phyloP scores from a whole-genome alignment of 345 rosid species.

The Citrus unshiu region DNA sequence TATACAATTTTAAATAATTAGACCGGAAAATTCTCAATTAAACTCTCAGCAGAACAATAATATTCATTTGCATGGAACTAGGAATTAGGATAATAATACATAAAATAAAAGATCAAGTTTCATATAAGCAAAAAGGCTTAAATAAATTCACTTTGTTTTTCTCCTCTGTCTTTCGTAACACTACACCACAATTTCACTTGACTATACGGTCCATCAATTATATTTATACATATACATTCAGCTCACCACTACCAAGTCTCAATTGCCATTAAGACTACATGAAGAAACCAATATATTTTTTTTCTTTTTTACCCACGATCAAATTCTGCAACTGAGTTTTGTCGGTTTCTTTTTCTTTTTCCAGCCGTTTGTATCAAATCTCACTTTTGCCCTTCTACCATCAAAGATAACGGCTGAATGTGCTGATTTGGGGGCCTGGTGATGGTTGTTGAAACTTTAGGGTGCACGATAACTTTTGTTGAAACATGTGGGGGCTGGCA shows the following conservation, averaged over 20 bases:
- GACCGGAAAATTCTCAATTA: background rate
- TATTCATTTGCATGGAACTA: background rate
- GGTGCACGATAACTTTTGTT: rapidly evolving
- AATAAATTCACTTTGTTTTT: background rate
- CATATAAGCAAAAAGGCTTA: no score
- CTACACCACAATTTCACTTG: background rate
- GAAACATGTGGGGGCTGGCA: no score
- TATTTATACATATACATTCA: background rate
- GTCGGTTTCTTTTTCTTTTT: no score
- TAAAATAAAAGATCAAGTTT: background rate
- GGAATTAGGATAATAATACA: background rate
- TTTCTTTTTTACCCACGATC: background rate
- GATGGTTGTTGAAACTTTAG: no score
- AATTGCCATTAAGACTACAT: background rate
- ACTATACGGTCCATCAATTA: background rate
- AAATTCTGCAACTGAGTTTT: background rate
- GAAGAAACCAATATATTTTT: background rate
- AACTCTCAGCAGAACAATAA: background rate
- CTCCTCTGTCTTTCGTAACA: background rate
- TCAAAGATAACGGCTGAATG: no score
- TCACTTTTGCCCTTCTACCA: no score
- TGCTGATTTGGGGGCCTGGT: no score
- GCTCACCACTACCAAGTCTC: background rate
- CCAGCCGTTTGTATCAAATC: no score
- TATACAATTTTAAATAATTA: background rate